Conservation (phyloP, 768 basidiomycete species). For the Ramaria rubella region DNA sequence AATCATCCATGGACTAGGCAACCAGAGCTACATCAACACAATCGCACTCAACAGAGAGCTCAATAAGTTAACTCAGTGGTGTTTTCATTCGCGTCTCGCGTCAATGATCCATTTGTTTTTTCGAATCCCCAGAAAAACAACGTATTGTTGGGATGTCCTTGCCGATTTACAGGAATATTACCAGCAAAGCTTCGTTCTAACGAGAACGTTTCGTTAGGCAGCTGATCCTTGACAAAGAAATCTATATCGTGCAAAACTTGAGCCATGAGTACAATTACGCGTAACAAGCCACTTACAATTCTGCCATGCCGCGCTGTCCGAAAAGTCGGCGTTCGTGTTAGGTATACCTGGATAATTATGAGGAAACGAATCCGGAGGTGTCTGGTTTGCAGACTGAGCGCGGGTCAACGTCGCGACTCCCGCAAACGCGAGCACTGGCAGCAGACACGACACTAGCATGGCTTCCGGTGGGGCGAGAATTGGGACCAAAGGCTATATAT, state of each 20-base stretch:
- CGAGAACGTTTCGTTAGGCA: conserved; percentile 29
- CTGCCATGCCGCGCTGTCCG: conserved; percentile 8
- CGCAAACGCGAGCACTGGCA: too few species aligned
- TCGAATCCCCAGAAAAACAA: conserved; percentile 39
- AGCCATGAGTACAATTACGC: not conserved
- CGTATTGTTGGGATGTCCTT: conserved; percentile 31
- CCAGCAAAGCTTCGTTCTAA: conserved; percentile 32
- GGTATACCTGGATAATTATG: conserved; percentile 6
- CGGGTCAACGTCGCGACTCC: not conserved
- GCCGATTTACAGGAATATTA: conserved; percentile 27
- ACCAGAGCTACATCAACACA: not conserved
- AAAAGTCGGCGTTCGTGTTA: conserved; percentile 1
- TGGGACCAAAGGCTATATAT: too few species aligned
- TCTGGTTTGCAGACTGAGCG: not conserved
- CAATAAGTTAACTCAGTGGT: not conserved
- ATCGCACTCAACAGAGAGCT: not conserved
- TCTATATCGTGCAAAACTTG: conserved; percentile 16
- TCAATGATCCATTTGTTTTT: conserved; percentile 30
- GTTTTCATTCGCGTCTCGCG: conserved; percentile 11
- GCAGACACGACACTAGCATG: too few species aligned
- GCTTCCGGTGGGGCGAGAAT: too few species aligned
- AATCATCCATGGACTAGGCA: conserved; percentile 15
- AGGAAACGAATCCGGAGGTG: not conserved
- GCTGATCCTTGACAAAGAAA: conserved; percentile 29
- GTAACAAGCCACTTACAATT: not conserved